phyloP scores from a whole-genome alignment of 2,329 filamentous ascomycete species.

The Phoma sp. region DNA sequence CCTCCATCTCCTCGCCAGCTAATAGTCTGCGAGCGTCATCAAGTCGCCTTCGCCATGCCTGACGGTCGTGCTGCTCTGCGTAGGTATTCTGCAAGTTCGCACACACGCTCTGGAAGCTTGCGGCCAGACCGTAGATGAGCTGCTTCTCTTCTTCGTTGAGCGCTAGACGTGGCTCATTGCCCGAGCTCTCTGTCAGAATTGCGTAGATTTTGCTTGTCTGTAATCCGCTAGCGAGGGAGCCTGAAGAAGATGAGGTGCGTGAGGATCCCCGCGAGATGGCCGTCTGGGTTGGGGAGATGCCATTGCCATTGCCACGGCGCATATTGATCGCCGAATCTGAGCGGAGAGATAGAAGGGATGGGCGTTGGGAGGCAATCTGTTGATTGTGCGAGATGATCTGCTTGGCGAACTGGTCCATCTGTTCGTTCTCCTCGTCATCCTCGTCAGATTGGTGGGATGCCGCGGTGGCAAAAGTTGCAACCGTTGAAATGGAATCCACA shows the following conservation, averaged over 20 bases:
- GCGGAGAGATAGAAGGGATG: slow-evolving; percentile 29
- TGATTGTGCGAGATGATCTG: slow-evolving; percentile 36
- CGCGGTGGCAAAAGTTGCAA: slow-evolving; percentile 69
- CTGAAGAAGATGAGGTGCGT: slow-evolving; percentile 38
- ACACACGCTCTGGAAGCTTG: slow-evolving; percentile 62
- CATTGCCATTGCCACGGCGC: slow-evolving; percentile 29
- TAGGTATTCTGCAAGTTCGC: slow-evolving; percentile 55
- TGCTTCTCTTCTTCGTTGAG: slow-evolving; percentile 62
- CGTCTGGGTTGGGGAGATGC: slow-evolving; percentile 37
- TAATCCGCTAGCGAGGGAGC: slow-evolving; percentile 40
- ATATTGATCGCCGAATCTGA: slow-evolving; percentile 45
- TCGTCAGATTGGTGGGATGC: slow-evolving; percentile 56
- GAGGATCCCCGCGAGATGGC: slow-evolving; percentile 36
- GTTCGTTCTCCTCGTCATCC: slow-evolving; percentile 50
- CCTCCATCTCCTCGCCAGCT: slow-evolving; percentile 65
- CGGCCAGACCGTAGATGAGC: slow-evolving; percentile 57
- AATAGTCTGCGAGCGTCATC: slow-evolving; percentile 76
- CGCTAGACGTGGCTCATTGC: slow-evolving; percentile 40
- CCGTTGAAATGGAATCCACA: slow-evolving; percentile 65
- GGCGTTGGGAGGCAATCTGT: slow-evolving; percentile 21
- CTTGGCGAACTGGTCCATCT: slow-evolving; percentile 48
- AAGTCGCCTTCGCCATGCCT: slow-evolving; percentile 72
- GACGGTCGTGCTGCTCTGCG: slow-evolving; percentile 61
- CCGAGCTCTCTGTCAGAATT: slow-evolving; percentile 47
- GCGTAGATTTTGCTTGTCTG: slow-evolving; percentile 51